Evolutionary conservation across 2,329 filamentous ascomycete species (phyloP).

Genomic region (Bipolaris oryzae): DNA sequence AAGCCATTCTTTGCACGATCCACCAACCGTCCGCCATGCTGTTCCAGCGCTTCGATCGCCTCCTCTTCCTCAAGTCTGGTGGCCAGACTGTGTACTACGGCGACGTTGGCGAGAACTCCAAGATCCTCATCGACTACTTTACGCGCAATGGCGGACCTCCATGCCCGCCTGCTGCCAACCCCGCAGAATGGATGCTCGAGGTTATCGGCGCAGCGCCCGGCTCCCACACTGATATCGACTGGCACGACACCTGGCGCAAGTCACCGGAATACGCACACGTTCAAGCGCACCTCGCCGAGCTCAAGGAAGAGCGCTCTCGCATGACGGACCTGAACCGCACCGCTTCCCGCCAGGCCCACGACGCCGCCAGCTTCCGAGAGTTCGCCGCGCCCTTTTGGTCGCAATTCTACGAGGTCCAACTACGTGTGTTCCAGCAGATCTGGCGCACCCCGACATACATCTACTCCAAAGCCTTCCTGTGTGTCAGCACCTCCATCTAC

Average conservation of each 20-base stretch:
- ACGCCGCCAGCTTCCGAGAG: slow-evolving; percentile 53
- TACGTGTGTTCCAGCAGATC: slow-evolving; percentile 83
- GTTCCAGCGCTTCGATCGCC: slow-evolving; percentile 82
- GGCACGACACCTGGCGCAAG: slow-evolving; percentile 18
- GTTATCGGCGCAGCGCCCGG: slow-evolving; percentile 37
- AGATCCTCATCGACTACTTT: slow-evolving; percentile 72
- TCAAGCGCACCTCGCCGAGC: too few species aligned
- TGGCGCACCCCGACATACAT: slow-evolving; percentile 88
- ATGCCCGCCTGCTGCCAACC: slow-evolving; percentile 71
- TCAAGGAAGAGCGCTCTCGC: slow-evolving; percentile 1
- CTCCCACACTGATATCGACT: slow-evolving; percentile 6
- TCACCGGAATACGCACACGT: slow-evolving; percentile 29
- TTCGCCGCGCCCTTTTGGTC: slow-evolving; percentile 59
- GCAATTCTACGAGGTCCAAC: slow-evolving; percentile 71
- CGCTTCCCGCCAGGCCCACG: too few species aligned
- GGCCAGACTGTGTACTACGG: slow-evolving; percentile 80
- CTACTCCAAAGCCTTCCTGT: slow-evolving; percentile 75
- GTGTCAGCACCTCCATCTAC: slow-evolving; percentile 36
- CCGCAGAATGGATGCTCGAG: slow-evolving; percentile 77
- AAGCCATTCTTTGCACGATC: slow-evolving; percentile 86
- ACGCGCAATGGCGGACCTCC: slow-evolving; percentile 67
- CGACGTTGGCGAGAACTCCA: slow-evolving; percentile 71
- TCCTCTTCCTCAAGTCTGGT: slow-evolving; percentile 74
- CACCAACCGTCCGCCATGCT: slow-evolving; percentile 91
- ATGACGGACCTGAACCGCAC: slow-evolving; percentile 49